Evolutionary conservation across 2,329 filamentous ascomycete species (phyloP).

Genomic region (Nakataea oryzae): DNA sequence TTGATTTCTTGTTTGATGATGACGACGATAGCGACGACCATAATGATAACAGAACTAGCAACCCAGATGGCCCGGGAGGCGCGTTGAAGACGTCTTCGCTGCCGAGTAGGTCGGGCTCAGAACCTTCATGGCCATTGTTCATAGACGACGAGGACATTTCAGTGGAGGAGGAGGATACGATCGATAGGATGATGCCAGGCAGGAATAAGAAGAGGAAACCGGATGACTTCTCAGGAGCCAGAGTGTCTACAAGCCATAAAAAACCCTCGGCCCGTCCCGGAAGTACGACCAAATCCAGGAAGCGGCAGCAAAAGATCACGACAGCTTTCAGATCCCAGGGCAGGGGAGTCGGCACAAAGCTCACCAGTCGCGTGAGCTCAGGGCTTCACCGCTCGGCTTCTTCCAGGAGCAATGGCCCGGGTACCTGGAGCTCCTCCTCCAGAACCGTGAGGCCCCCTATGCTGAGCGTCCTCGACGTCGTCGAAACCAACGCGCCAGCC

Average conservation of each 20-base stretch:
- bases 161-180: constrained; percentile 37
- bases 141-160: constrained; percentile 37
- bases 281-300: background rate
- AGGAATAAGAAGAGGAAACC: constrained; percentile 18
- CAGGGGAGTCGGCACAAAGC: background rate
- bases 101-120: background rate
- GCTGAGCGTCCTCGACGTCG: constrained; percentile 52
- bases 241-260: constrained; percentile 16
- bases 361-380: background rate
- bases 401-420: background rate
- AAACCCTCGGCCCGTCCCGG: background rate
- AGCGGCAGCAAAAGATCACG: constrained; percentile 21
- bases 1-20: constrained; percentile 27
- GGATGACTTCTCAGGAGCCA: constrained; percentile 14
- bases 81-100: background rate
- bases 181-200: constrained; percentile 39
- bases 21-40: constrained; percentile 19
- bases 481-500: constrained; percentile 38
- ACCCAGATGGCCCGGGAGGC: background rate
- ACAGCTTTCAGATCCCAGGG: background rate
- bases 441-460: constrained; percentile 23
- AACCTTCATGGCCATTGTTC: constrained; percentile 11
- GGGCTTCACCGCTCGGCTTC: background rate
- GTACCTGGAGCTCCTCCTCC: background rate
- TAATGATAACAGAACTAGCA: constrained; percentile 5